Percentiles rank a stretch among this genome's conserved stretches.
Evolutionary conservation across 2,329 filamentous ascomycete genomes (phyloP).

Genomic region (Aspergillus pseudoglaucus): DNA sequence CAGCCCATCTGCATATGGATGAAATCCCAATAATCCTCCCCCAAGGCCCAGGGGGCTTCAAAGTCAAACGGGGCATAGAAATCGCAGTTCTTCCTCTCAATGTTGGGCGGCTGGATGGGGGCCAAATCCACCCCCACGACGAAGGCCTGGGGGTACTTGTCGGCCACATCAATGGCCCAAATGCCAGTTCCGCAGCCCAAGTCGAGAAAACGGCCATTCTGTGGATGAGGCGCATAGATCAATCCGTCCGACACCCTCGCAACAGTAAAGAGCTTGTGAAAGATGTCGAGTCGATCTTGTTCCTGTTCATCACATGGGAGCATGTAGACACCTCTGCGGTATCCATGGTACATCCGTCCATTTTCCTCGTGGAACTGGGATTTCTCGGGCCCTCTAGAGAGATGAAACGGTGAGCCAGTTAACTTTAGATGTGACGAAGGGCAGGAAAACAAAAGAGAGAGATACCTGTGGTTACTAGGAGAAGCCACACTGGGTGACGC

Average conservation of each 20-base stretch:
- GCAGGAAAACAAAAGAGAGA: constrained; percentile 8
- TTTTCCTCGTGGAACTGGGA: constrained; percentile 54
- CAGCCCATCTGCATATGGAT: constrained; percentile 75
- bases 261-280: constrained; percentile 68
- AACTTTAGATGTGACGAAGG: not conserved
- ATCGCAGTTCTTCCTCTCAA: constrained; percentile 57
- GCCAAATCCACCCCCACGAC: constrained; percentile 58
- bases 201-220: constrained; percentile 50
- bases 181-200: constrained; percentile 84
- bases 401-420: not conserved
- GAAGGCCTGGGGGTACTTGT: constrained; percentile 55
- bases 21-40: constrained; percentile 67
- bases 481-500: constrained; percentile 19
- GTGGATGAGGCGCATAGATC: constrained; percentile 35
- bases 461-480: constrained; percentile 14
- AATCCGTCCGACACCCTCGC: constrained; percentile 48
- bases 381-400: constrained; percentile 26
- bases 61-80: constrained; percentile 68
- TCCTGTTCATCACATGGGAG: constrained; percentile 73
- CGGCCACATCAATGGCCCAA: constrained; percentile 82
- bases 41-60: constrained; percentile 65
- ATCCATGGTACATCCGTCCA: constrained; percentile 64
- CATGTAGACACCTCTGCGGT: constrained; percentile 62
- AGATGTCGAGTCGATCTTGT: constrained; percentile 71
- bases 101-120: constrained; percentile 60